phyloP scores from a whole-genome alignment of 140 eudicot genomes.

The Ambrosia hybrid region DNA sequence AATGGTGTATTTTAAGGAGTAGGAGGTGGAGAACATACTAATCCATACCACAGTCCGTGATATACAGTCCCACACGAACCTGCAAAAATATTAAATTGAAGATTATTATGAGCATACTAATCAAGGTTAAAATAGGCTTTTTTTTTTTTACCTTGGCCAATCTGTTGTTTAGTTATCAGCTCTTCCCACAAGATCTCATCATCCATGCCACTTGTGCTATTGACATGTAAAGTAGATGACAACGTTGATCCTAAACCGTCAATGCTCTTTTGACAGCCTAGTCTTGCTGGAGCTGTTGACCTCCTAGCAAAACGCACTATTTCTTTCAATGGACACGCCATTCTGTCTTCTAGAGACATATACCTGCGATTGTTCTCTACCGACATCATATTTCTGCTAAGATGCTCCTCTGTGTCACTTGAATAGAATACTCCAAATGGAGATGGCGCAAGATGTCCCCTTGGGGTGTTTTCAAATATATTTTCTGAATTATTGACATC shows the following conservation, averaged over 20 bases:
- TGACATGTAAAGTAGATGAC: conserved; percentile 45
- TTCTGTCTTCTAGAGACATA: conserved; percentile 50
- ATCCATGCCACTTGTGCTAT: conserved; percentile 18
- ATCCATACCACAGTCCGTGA: conserved; percentile 75
- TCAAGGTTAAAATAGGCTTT: background rate
- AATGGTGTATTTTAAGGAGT: background rate
- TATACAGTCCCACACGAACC: conserved; percentile 90
- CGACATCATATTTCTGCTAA: conserved; percentile 29
- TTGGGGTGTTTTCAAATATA: conserved; percentile 59
- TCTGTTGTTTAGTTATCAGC: conserved; percentile 64
- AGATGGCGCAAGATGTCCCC: conserved; percentile 47
- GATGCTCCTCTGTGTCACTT: conserved; percentile 26
- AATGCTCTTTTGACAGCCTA: background rate
- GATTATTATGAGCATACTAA: background rate
- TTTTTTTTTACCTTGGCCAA: conserved; percentile 69
- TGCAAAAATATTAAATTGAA: conserved; percentile 10
- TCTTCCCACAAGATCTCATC: conserved; percentile 83
- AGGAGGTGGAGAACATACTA: conserved; percentile 59
- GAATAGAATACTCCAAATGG: conserved; percentile 50
- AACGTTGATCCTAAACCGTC: conserved; percentile 60
- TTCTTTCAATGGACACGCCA: conserved; percentile 24
- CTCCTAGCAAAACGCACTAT: background rate
- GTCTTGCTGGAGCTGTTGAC: conserved; percentile 7
- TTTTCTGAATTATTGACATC: conserved; percentile 49
- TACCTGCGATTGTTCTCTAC: conserved; percentile 51